Evolutionary conservation across 2,329 filamentous ascomycete species (phyloP), one percentile per base, ranked within the genome.

Genomic region (Phialophora tarda): DNA sequence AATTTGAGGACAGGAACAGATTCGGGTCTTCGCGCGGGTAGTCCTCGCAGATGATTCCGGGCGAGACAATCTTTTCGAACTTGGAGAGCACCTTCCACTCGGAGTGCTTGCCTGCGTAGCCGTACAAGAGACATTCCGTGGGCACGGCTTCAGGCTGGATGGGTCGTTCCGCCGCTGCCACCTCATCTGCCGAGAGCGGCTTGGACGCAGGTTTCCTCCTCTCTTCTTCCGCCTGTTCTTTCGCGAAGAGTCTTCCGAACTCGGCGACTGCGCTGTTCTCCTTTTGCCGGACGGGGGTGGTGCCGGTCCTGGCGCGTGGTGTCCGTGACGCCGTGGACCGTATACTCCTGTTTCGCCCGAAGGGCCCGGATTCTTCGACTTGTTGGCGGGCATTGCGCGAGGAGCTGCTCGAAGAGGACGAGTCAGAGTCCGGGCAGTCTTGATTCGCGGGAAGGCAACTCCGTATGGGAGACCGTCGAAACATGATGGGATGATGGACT

Each of bases 81-180:
- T 92, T 91, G 72, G 91, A 88, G 73, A 98, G 89, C 38, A 93
- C 93, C 30, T 93, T 92, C 85, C 95, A 97, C 75, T 88, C 85
- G 7, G 78, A 76, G 4, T 85, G 83, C 71, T 82, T 92, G 84
- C 79, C 89, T 81, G 77, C 87, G 78, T 93, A 97, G 32, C 94
- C 94, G 72, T 93, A 91, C 17, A 98, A 83, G 63, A 97, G 88
- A 69, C 96, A 86, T 79, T 97, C 93, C 47, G 91, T 90, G 1
- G 88, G 86, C 70, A 77, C 28, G 68, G 62, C 73, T 73, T 59
- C 80, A 71, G 76, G 80, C 75, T 68, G 79, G 76, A 60, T 78
- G 74, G 32, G 78, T 66, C 38, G 73, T 61, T 61, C 59, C 14
- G 59, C 50, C 30, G 59, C 59, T 17, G 65, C 56, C 17, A 66